These are phyloP conservation scores for Alloascoidea africana DNA, from an alignment of 805 yeast genomes.

Conservation along the genomic window DNA sequence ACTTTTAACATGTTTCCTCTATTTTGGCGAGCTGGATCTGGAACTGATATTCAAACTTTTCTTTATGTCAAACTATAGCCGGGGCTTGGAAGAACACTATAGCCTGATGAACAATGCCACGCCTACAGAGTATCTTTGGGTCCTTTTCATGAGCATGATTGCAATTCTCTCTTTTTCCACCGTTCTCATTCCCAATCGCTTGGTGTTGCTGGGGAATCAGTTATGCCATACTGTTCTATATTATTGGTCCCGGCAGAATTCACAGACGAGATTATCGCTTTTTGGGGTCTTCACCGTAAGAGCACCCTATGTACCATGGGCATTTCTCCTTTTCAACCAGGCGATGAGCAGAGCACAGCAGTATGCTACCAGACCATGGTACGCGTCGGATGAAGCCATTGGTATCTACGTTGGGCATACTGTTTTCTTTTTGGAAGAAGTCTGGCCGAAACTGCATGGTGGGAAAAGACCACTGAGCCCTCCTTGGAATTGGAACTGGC, in stretches of 20 bases:
- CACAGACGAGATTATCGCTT: constrained; percentile 22
- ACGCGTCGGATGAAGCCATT: constrained; percentile 15
- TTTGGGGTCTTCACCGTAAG: constrained; percentile 25
- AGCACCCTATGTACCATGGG: constrained; percentile 29
- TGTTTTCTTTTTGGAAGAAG: constrained; percentile 23
- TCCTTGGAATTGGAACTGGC: constrained; percentile 22
- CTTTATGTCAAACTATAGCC: constrained; percentile 22
- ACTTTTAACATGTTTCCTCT: constrained; percentile 23
- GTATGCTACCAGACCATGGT: too few relatives aligned
- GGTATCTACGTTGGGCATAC: constrained; percentile 29
- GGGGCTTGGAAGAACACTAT: constrained; percentile 22
- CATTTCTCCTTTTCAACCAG: constrained; percentile 15
- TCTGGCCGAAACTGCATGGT: constrained; percentile 22
- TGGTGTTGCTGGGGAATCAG: background rate
- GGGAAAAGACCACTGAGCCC: constrained; percentile 23
- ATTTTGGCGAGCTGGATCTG: constrained; percentile 25
- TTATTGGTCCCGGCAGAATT: constrained; percentile 30
- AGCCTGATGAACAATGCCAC: constrained; percentile 11
- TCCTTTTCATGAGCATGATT: constrained; percentile 16
- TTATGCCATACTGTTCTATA: constrained; percentile 22
- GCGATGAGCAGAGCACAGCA: constrained; percentile 6
- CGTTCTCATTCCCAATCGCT: constrained; percentile 11
- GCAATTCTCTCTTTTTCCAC: constrained; percentile 18
- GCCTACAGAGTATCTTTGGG: constrained; percentile 24
- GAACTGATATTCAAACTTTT: constrained; percentile 20